Evolutionary conservation across 2,329 filamentous ascomycete genomes (phyloP), one percentile per base, ranked within the genome.

Genomic region (Cladophialophora bantiana): DNA sequence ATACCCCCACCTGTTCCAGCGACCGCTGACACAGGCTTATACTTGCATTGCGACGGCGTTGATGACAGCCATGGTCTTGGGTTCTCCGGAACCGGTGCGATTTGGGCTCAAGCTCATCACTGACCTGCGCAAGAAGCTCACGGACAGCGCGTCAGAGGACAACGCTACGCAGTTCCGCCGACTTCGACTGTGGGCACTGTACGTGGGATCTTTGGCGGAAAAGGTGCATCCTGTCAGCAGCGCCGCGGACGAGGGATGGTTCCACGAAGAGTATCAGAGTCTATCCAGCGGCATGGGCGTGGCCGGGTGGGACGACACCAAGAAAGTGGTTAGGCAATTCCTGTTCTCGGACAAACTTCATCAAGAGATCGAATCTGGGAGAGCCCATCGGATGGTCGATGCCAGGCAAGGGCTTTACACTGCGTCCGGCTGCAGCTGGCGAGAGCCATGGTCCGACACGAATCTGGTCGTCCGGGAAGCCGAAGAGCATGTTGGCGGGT

Each of bases 341-440:
- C 50, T 72, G 48, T 71, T 45, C 54, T 72, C 69, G n/a, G 60
- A 67, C 10, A 56, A 48, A 7, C 52, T 72, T 9, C 65, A 68
- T 34, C 64, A 71, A 38, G 71, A 72, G 59, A 64, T 71, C 50
- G 57, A 64, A 18, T 54, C 55, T n/a, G 65, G 67, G 15, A 58
- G 64, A 10, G 35, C 62, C 4, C 59, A 69, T 61, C 61, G 71
- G n/a, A 42, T 38, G 45, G 40, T 65, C n/a, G 71, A 72, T 58
- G 59, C 48, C 15, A 55, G 64, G 36, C 67, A 66, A 59, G 71
- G 71, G 12, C 45, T 71, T 5, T 72, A 71, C 55, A 66, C 70
- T 40, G 58, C 67, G 36, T 70, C 67, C 18, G 69, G 71, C 31
- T 68, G 62, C 57, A 72, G 71, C 64, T 72, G 71, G 69, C 64